These are phyloP conservation scores for Blastobotrys aristatus DNA, from an alignment of 1,139 yeast genomes.

Conservation along the genomic window DNA sequence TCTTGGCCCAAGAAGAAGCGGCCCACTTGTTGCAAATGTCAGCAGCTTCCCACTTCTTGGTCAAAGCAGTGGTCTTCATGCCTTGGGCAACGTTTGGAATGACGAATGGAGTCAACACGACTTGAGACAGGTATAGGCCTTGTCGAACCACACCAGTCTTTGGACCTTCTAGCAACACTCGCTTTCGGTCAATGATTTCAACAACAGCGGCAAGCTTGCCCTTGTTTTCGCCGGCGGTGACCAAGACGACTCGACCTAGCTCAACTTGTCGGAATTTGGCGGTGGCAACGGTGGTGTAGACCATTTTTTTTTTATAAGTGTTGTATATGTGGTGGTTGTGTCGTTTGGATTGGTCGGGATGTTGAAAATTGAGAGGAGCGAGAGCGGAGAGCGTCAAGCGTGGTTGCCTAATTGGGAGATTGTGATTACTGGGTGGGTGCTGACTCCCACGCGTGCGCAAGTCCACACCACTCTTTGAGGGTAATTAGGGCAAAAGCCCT, in stretches of 20 bases:
- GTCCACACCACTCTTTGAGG: too few relatives aligned
- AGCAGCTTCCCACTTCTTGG: conserved; percentile 92
- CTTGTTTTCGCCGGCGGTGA: conserved; percentile 62
- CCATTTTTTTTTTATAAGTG: background rate
- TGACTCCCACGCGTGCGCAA: too few relatives aligned
- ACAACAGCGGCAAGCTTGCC: conserved; percentile 92
- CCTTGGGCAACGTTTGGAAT: conserved; percentile 88
- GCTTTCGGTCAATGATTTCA: conserved; percentile 98
- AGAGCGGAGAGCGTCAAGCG: background rate
- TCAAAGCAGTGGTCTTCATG: conserved; percentile 76
- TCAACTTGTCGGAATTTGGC: conserved; percentile 99
- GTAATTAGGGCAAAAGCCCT: too few relatives aligned
- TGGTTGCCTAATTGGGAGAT: background rate
- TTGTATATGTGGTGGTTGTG: background rate
- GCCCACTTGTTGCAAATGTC: conserved; percentile 89
- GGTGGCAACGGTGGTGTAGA: conserved; percentile 32
- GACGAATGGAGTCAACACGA: conserved; percentile 89
- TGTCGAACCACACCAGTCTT: conserved; percentile 82
- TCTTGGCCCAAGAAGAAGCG: conserved; percentile 94
- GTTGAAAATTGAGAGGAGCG: too few relatives aligned
- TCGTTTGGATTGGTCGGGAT: background rate
- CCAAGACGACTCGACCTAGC: conserved; percentile 97
- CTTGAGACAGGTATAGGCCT: conserved; percentile 79
- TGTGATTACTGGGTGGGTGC: too few relatives aligned
- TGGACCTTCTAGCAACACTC: conserved; percentile 98